Base-by-base conservation (phyloP, 805 yeast species). In the Phaffomyces thermotolerans region DNA sequence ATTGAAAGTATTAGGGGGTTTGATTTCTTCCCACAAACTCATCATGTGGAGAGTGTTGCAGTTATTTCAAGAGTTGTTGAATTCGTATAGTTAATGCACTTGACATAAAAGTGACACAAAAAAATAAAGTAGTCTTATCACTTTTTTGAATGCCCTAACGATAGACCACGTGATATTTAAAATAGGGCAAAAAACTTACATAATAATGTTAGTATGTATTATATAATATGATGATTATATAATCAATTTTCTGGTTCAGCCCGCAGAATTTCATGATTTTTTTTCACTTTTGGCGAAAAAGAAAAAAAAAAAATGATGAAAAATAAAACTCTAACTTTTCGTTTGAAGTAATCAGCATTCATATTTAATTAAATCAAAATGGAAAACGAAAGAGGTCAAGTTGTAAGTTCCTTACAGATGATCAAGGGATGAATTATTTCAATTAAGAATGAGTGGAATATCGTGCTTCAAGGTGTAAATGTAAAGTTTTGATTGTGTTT, bases 381-480 rank as follows among this genome's bases (percentile, higher is more conserved):
- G 99, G 98, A 91, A 84, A 91, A 93, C 99, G 98, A 93, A 75
- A 89, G 87, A 81, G 98, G 99, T 76, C 95, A 89, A 81, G 83
- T 89, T 78, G 97, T 88, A 86, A 75, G 96, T 87, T 27, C 29
- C 29, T 20, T 20, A 20, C 5, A 20, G 22, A 20, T 20, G 22
- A 20, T 4, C 22, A 20, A 20, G 22, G 22, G 22, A 20, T 20
- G 22, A 20, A 30, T 36, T 22, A 33, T 18, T 6, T 8, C 14
- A 13, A 33, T 17, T 17, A 8, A 33, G 22, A 20, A 20, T 20
- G 22, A 20, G 5, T 20, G 22, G 22, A 20, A 20, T 20, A 20
- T 20, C 4, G 22, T 20, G 22, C 22, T 20, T 20, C 22, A 20
- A 20, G 22, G 22, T 33, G 22, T 15, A 13, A 17, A 18, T 33